Evolutionary conservation across 441 rosid species (phyloP), one percentile per base, ranked within the genome.

Genomic region (Erysimum cheiri): DNA sequence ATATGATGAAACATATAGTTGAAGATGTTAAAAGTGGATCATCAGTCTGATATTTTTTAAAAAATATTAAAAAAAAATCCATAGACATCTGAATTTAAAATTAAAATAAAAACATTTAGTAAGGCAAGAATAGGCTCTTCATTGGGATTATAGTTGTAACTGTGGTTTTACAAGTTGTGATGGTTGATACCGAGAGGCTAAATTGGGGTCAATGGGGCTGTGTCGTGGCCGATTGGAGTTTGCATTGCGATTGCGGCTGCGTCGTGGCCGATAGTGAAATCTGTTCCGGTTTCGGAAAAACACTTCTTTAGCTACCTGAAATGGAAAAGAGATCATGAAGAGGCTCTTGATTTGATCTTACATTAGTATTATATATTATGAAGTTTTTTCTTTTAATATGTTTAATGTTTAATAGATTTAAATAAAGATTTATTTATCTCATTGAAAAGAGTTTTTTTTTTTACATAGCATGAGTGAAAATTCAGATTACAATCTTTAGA

Each of bases 241-340:
- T 81, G 88, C 13, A 26, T 86, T 5, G 83, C 64, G 2, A 44
- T 84, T 4, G 85, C 82, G 0, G 81, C 82, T 0, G 40, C 35
- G 1, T 75, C 87, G 2, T 84, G 91, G 91, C 87, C 85, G 83
- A 31, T 77, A 15, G 80, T 86, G 50, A 86, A 86, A 74, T 83
- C 72, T 76, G 37, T 83, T n/a, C 87, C 82, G 0, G 82, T 87
- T 40, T 87, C 87, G 0, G 74, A 81, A 67, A 83, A 60, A 5
- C 89, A 85, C 22, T 47, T 88, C 61, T 84, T 81, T 60, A 79
- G 81, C 81, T 85, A 82, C 69, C 66, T 88, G 26, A 79, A 74
- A 62, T 61, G 66, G 79, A 79, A 46, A 75, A 75, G 67, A 32
- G 66, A 12, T 10, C 70, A 43, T 74, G 73, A 36, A 43, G 44